Conservation (phyloP, 495 filamentous ascomycete genomes). For the Podospora pseudocomata region DNA sequence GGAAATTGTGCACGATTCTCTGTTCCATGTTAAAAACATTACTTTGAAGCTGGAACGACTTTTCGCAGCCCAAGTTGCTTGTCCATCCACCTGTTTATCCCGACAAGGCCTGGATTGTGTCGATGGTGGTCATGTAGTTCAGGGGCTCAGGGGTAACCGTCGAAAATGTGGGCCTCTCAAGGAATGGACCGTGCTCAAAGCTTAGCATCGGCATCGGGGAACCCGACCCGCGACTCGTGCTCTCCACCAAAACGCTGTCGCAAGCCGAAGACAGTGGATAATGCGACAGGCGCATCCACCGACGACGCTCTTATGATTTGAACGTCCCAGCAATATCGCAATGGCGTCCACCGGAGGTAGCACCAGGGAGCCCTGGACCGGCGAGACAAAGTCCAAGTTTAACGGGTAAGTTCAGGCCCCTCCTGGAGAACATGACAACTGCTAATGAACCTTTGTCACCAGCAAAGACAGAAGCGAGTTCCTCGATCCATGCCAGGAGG, state of each 20-base stretch:
- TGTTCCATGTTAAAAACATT: no score
- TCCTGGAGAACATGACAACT: background rate
- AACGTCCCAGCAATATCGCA: background rate
- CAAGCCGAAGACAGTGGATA: background rate
- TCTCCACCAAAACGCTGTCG: background rate
- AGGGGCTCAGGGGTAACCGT: slow-evolving; percentile 7
- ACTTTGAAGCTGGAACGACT: no score
- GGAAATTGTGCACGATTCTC: no score
- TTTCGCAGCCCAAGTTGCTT: no score
- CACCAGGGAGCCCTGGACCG: slow-evolving; percentile 13
- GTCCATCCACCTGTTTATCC: no score
- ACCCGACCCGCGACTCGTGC: background rate
- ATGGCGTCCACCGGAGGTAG: slow-evolving; percentile 14
- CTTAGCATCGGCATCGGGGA: background rate
- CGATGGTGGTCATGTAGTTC: background rate
- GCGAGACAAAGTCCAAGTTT: slow-evolving; percentile 19
- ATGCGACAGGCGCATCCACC: background rate
- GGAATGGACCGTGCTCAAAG: slow-evolving; percentile 11
- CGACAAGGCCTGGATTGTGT: no score
- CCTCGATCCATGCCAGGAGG: slow-evolving; percentile 92
- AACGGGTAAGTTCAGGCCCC: slow-evolving; percentile 8
- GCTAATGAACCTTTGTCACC: background rate
- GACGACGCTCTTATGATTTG: slow-evolving; percentile 8
- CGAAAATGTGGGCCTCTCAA: background rate
- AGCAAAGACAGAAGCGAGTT: slow-evolving; percentile 84